Evolutionary conservation across 495 filamentous ascomycete species (phyloP).

Genomic region (Sordaria brevicollis): DNA sequence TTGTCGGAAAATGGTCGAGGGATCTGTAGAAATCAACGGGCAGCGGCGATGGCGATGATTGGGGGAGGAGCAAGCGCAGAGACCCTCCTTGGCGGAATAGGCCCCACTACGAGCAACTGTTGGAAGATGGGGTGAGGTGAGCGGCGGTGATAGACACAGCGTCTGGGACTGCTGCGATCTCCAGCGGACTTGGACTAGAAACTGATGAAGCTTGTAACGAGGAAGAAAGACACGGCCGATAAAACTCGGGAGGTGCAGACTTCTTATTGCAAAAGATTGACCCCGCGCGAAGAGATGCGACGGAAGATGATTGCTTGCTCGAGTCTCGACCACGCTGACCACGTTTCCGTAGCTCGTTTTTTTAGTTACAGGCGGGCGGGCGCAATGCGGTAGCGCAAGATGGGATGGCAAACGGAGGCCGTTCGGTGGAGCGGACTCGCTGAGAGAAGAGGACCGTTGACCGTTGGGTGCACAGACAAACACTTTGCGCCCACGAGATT

Average conservation of each 20-base stretch:
- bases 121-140: not conserved
- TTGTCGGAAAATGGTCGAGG: slow-evolving; percentile 27
- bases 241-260: not conserved
- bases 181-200: not conserved
- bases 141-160: not conserved
- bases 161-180: not conserved
- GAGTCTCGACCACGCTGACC: not conserved
- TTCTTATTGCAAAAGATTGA: not conserved
- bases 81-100: slow-evolving; percentile 11
- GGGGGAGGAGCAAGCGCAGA: slow-evolving; percentile 1
- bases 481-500: not conserved
- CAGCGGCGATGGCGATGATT: slow-evolving; percentile 4
- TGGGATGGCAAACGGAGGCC: not conserved
- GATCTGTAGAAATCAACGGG: not conserved
- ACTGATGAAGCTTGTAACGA: not conserved
- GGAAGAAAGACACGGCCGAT: not conserved
- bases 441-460: not conserved
- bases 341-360: not conserved
- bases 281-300: not conserved
- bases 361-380: not conserved
- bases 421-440: not conserved
- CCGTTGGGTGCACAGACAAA: not conserved
- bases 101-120: slow-evolving; percentile 4
- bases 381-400: not conserved
- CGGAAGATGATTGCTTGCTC: not conserved